Conservation (phyloP, 2,329 filamentous ascomycete genomes). For the Xylaria sp. region DNA sequence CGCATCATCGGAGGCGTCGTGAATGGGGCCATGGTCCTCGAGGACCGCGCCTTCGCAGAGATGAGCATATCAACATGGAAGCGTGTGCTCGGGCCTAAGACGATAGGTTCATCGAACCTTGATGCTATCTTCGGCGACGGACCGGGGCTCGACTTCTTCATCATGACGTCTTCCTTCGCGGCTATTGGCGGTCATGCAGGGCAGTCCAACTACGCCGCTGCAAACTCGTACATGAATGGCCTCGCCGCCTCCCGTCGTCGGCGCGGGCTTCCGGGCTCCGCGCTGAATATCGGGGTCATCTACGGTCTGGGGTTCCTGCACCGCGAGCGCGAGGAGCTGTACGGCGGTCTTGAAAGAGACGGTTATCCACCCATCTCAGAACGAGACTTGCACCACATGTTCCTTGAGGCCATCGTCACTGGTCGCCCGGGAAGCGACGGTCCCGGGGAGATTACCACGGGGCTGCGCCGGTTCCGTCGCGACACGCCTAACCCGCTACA, state of each 20-base stretch:
- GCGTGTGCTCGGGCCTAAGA: conserved; percentile 55
- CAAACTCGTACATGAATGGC: conserved; percentile 61
- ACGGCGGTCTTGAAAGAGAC: conserved; percentile 55
- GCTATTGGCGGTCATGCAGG: conserved; percentile 57
- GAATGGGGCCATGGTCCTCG: conserved; percentile 59
- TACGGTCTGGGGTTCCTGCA: conserved; percentile 58
- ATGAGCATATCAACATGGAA: conserved; percentile 53
- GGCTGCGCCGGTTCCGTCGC: conserved; percentile 53
- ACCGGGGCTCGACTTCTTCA: conserved; percentile 55
- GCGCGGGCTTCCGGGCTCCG: conserved; percentile 52
- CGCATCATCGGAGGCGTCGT: conserved; percentile 52
- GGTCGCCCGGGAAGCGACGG: conserved; percentile 48
- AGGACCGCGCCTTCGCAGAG: conserved; percentile 55
- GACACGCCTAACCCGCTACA: conserved; percentile 48
- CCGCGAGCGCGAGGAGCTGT: conserved; percentile 54
- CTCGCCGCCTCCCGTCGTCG: conserved; percentile 52
- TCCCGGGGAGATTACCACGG: conserved; percentile 52
- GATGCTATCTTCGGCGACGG: conserved; percentile 50
- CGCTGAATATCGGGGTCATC: conserved; percentile 58
- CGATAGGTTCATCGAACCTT: conserved; percentile 54
- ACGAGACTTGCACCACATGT: conserved; percentile 61
- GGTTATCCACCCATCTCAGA: conserved; percentile 62
- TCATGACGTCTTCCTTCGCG: conserved; percentile 59
- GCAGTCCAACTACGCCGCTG: conserved; percentile 58
- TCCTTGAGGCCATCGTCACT: conserved; percentile 60